Percentiles rank a stretch among this genome's conserved stretches.
Conservation (phyloP, 352 stramenopile species). For the Phytopythium aichiense region DNA sequence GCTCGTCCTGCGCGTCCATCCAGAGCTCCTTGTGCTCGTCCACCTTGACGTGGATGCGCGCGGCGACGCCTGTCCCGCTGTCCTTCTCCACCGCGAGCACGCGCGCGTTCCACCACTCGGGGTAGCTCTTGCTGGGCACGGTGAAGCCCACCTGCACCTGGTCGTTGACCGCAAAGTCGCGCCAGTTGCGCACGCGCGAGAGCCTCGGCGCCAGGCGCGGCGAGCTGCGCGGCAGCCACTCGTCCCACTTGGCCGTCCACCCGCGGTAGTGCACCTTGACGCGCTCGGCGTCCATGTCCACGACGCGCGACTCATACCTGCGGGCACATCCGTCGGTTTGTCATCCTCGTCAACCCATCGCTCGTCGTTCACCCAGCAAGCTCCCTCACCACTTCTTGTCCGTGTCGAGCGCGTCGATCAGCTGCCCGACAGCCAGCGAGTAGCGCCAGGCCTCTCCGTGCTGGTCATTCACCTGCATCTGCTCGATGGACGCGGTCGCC, state of each 20-base stretch:
- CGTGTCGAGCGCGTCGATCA: conserved; percentile 70
- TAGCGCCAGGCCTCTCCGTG: conserved; percentile 52
- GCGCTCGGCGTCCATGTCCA: conserved; percentile 27
- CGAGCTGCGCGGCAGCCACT: conserved; percentile 89
- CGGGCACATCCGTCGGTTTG: neutral
- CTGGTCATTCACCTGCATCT: conserved; percentile 9
- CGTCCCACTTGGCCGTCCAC: conserved; percentile 94
- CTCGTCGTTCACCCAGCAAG: neutral
- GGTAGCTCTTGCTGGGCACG: conserved; percentile 17
- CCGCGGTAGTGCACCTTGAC: conserved; percentile 93
- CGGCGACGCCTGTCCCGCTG: conserved; percentile 24
- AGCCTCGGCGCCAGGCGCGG: conserved; percentile 87
- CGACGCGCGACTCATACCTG: conserved; percentile 42
- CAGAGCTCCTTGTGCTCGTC: conserved; percentile 23
- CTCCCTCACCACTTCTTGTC: conserved; percentile 52
- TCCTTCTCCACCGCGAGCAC: conserved; percentile 5
- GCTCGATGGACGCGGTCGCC: conserved; percentile 3
- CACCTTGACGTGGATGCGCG: conserved; percentile 28
- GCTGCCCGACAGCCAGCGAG: conserved; percentile 42
- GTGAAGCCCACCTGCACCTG: conserved; percentile 26
- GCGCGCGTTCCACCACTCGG: conserved; percentile 30
- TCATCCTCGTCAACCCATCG: no score
- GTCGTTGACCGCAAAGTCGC: conserved; percentile 36
- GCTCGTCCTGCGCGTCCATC: conserved; percentile 40
- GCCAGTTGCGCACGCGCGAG: conserved; percentile 55